phyloP scores from a whole-genome alignment of 2,329 filamentous ascomycete species.

The Zarea fungicola region DNA sequence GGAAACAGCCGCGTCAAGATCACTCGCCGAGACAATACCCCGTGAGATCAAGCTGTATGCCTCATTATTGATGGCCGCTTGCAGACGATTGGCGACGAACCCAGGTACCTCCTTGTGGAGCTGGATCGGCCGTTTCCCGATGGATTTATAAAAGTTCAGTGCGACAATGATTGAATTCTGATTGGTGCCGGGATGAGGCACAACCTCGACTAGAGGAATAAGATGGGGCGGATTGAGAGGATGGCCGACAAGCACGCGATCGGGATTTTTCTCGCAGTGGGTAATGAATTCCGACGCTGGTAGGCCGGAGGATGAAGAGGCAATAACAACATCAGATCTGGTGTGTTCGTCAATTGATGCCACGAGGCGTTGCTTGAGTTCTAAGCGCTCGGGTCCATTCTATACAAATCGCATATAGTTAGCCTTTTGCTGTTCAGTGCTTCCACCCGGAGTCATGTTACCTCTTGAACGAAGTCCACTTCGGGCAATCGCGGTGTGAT shows the following conservation, averaged over 20 bases:
- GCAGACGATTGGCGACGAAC: constrained; percentile 40
- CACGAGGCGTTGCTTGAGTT: constrained; percentile 34
- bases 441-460: no score
- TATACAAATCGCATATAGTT: no score
- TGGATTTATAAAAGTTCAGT: constrained; percentile 32
- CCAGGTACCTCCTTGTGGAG: constrained; percentile 37
- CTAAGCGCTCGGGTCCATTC: constrained; percentile 35
- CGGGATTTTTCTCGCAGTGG: constrained; percentile 19
- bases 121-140: constrained; percentile 36
- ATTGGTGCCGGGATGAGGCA: constrained; percentile 29
- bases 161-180: constrained; percentile 20
- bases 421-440: no score
- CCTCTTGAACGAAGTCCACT: constrained; percentile 32
- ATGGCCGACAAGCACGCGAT: constrained; percentile 38
- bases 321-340: constrained; percentile 30
- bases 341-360: constrained; percentile 27
- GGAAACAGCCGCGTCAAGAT: constrained; percentile 20
- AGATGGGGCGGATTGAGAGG: constrained; percentile 45
- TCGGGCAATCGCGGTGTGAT: constrained; percentile 11
- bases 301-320: constrained; percentile 34
- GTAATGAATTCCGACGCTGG: constrained; percentile 17
- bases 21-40: constrained; percentile 25
- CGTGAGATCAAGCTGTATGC: constrained; percentile 29
- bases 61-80: constrained; percentile 29
- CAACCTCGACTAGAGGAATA: constrained; percentile 42